A percentile compares a stretch with the other conserved stretches of the same genome.
phyloP scores from a whole-genome alignment of 1,284 basidiomycete species.

The Sanguinoderma infundibulare region DNA sequence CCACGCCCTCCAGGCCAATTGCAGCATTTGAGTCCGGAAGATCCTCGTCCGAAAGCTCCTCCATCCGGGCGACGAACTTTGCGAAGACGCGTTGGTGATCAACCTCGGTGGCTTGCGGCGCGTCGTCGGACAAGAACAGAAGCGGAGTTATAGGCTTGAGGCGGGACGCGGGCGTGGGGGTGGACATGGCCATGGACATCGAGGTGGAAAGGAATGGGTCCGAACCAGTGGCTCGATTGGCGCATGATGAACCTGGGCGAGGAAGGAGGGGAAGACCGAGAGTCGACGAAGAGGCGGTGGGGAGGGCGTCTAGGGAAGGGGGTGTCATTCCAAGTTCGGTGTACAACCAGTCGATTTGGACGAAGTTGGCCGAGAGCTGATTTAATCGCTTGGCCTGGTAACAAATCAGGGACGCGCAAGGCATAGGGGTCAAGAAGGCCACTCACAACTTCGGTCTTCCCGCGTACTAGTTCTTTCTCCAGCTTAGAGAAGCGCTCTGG shows the following conservation, averaged over 20 bases:
- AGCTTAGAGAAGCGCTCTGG: slow-evolving; percentile 77
- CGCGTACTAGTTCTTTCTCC: slow-evolving; percentile 80
- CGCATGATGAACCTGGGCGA: slow-evolving; percentile 44
- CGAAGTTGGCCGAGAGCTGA: slow-evolving; percentile 63
- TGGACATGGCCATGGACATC: slow-evolving; percentile 32
- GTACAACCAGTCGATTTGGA: slow-evolving; percentile 82
- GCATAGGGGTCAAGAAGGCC: background rate
- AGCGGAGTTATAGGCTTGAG: slow-evolving; percentile 30
- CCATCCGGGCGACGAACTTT: slow-evolving; percentile 62
- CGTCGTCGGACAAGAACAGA: slow-evolving; percentile 27
- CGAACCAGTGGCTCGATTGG: slow-evolving; percentile 23
- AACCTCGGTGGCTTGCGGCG: slow-evolving; percentile 37
- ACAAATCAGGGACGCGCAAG: slow-evolving; percentile 1
- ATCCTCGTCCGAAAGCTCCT: slow-evolving; percentile 60
- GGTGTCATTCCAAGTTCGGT: slow-evolving; percentile 74
- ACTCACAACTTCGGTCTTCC: slow-evolving; percentile 80
- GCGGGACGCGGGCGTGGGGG: slow-evolving; percentile 37
- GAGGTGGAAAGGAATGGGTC: slow-evolving; percentile 58
- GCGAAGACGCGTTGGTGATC: slow-evolving; percentile 65
- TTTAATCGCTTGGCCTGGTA: slow-evolving; percentile 66
- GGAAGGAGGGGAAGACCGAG: slow-evolving; percentile 40
- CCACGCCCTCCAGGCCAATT: slow-evolving; percentile 59
- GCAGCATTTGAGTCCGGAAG: slow-evolving; percentile 47
- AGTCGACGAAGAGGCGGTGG: slow-evolving; percentile 47
- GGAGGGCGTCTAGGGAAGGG: slow-evolving; percentile 52